Conservation (phyloP, 2,329 filamentous ascomycete genomes). For the Beauveria sp. region DNA sequence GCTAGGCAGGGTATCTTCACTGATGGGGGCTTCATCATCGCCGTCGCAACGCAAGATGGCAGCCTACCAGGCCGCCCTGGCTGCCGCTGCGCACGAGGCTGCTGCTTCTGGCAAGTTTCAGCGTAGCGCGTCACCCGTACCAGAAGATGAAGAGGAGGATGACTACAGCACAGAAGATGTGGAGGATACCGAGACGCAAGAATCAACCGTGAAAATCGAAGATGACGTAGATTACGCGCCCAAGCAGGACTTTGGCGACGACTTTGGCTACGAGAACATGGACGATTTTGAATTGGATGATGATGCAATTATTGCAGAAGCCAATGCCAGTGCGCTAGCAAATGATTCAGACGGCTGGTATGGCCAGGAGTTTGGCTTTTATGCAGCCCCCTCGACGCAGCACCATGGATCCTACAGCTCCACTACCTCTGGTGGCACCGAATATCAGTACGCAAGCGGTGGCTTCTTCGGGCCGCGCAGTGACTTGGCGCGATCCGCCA, state of each 20-base stretch:
- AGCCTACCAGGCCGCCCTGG: conserved; percentile 77
- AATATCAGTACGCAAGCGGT: conserved; percentile 63
- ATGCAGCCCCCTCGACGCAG: conserved; percentile 51
- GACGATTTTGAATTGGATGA: conserved; percentile 68
- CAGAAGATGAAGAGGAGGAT: conserved; percentile 19
- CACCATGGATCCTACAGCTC: conserved; percentile 38
- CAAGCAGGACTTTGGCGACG: conserved; percentile 37
- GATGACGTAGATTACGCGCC: conserved; percentile 44
- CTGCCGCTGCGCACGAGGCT: conserved; percentile 71
- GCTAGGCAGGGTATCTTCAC: background rate
- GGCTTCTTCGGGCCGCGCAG: conserved; percentile 82
- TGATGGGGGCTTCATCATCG: background rate
- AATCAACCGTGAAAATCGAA: conserved; percentile 41
- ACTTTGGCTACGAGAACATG: conserved; percentile 50
- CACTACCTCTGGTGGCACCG: conserved; percentile 22
- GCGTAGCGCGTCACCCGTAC: conserved; percentile 43
- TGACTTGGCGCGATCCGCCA: conserved; percentile 57
- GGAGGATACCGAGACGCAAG: conserved; percentile 20
- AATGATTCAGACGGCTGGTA: conserved; percentile 93
- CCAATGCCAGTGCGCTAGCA: conserved; percentile 87
- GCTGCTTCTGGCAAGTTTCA: conserved; percentile 69
- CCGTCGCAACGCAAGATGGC: conserved; percentile 30
- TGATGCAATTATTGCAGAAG: conserved; percentile 86
- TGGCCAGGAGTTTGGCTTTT: conserved; percentile 94
- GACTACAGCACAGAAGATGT: background rate